phyloP scores from a whole-genome alignment of 768 basidiomycete genomes.

The Amanita rubescens region DNA sequence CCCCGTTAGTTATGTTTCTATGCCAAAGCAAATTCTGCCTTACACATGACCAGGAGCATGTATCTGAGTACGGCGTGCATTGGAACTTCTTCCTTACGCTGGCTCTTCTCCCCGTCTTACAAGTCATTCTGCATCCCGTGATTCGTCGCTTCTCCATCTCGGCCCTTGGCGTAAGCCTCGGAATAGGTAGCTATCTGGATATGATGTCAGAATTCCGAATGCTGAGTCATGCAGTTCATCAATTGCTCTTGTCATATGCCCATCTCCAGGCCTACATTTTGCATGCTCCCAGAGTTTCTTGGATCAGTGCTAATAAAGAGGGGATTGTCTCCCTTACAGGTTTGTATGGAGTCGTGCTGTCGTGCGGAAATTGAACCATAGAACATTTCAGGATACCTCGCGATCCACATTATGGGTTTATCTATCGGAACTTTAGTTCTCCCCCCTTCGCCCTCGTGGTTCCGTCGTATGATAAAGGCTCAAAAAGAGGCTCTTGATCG shows the following conservation, averaged over 20 bases:
- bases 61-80: constrained; percentile 91
- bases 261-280: constrained; percentile 62
- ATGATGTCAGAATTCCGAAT: background rate
- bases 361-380: background rate
- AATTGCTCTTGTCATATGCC: constrained; percentile 48
- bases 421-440: constrained; percentile 75
- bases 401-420: constrained; percentile 83
- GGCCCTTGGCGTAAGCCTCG: constrained; percentile 53
- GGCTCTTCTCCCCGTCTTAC: constrained; percentile 67
- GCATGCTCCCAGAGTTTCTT: constrained; percentile 47
- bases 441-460: constrained; percentile 70
- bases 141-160: constrained; percentile 51
- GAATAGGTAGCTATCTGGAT: constrained; percentile 32
- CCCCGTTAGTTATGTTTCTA: constrained; percentile 45
- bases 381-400: constrained; percentile 62
- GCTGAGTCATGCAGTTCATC: constrained; percentile 54
- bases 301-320: constrained; percentile 86
- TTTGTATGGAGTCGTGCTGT: constrained; percentile 15
- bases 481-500: constrained; percentile 8
- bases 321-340: constrained; percentile 78
- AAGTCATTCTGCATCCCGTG: constrained; percentile 63
- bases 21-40: background rate
- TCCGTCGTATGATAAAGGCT: constrained; percentile 44
- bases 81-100: constrained; percentile 99
- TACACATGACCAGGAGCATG: constrained; percentile 60